A percentile compares a stretch with the other conserved stretches of the same genome.
Conservation (phyloP, 202 grass and related monocot genomes). For the Panicum hallii region DNA sequence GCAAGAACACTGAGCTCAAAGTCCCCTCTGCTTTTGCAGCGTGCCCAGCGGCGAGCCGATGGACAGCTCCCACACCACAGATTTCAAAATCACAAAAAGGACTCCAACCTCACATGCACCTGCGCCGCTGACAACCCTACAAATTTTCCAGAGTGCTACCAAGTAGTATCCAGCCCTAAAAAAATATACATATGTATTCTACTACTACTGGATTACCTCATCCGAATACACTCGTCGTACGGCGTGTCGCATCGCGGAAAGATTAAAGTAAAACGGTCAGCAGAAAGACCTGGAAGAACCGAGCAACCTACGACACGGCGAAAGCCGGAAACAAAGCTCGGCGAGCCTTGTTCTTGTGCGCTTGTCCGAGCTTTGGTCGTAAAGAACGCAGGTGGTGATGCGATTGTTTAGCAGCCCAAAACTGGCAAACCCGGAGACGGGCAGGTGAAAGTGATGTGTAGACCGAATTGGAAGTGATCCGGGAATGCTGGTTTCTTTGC, state of each 20-base stretch:
- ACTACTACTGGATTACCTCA: not conserved
- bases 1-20: constrained; percentile 17
- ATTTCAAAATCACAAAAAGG: constrained; percentile 30
- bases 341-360: constrained; percentile 4
- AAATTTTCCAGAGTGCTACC: not conserved
- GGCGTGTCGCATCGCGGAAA: not conserved
- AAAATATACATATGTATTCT: not conserved
- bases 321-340: constrained; percentile 27
- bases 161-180: not conserved
- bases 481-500: not conserved
- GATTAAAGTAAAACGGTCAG: not conserved
- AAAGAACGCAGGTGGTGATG: not conserved
- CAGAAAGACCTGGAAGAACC: not conserved
- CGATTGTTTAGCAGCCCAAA: constrained; percentile 16
- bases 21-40: constrained; percentile 38
- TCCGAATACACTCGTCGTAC: not conserved
- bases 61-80: not conserved
- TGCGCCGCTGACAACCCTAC: constrained; percentile 1
- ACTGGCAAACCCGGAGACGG: constrained; percentile 7
- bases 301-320: constrained; percentile 38
- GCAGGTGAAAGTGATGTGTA: not conserved
- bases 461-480: constrained; percentile 10
- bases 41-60: constrained; percentile 10
- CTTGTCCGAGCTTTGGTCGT: constrained; percentile 2
- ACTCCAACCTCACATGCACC: not conserved